Evolutionary conservation across 345 rosid species (phyloP), one percentile per base, ranked within the genome.

Genomic region (Lepidium africanum): DNA sequence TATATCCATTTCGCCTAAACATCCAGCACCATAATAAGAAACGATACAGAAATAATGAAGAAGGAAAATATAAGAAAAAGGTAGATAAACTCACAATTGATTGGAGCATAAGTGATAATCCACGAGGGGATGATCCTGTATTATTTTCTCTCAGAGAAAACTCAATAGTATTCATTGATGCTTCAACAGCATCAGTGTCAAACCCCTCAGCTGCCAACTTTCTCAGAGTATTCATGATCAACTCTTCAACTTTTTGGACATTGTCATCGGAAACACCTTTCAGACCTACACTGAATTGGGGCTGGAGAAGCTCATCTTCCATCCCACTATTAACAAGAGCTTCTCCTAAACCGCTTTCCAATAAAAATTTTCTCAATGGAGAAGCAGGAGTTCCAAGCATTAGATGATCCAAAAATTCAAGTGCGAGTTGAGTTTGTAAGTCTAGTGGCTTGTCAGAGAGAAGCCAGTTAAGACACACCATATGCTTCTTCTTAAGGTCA

Each of bases 321-420:
- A 92, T 64, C 49, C 96, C 96, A 59, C 91, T 91, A 56, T 94
- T 91, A 60, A 90, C 76, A 73, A 92, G 91, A 67, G 96, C 98
- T 47, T 87, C 96, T 46, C 96, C 98, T 19, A 92, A 81, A 60
- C 96, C 88, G 70, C 98, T 92, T 81, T 92, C 98, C 35, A 92
- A 69, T 64, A 92, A 82, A 43, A 77, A 82, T 83, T 90, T 92
- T 78, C 88, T 86, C 81, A 92, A 74, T 30, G 98, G 98, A 41
- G 98, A 85, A 71, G 96, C 91, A 78, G 96, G 93, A 75, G 93
- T 86, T 69, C 96, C 96, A 85, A 92, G 76, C 88, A 92, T 79
- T 30, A 87, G 86, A 80, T 92, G 98, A 81, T 92, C 96, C 80
- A 92, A 72, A 75, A 92, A 87, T 46, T 88, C 93, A 62, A 92